Evolutionary conservation across 106 monocot species (phyloP), one percentile per base, ranked within the genome.

Genomic region (Dendrobium nobile): DNA sequence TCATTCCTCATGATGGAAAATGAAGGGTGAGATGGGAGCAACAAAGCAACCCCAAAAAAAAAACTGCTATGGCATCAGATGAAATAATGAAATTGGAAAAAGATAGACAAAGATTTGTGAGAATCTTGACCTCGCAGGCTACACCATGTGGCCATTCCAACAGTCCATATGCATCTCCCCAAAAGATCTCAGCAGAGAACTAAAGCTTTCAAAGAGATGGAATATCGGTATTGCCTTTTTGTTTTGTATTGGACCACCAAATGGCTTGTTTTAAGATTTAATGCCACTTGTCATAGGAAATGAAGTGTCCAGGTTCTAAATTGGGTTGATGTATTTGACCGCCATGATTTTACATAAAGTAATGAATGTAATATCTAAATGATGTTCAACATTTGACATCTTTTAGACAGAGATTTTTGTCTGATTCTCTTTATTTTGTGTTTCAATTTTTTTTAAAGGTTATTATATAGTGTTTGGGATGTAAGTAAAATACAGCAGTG

Each of bases 1-100:
- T 75, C 43, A 75, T 44, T 75, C 22, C 41, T 44, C 45, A 75
- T 75, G 45, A 75, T 75, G 75, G 20, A 37, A 75, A 44, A 47
- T 75, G 45, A 44, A 47, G 47, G 42, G 47, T 6, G 75, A 22
- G 75, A 75, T 42, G 45, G n/a, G 47, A 16, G 45, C 42, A 47
- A 47, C 13, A 75, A 2, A 31, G 41, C 28, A 33, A 6, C 73
- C 1, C 72, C 0, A n/a, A 72, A 9, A 31, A 72, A 73, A 73
- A 73, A 13, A 18, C 41, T 41, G 40, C 13, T 20, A 20, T 43
- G 43, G 2, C 24, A 70, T 70, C 13, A 75, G 28, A 75, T 75
- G 75, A 44, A 45, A 22, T n/a, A 7, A 42, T 75, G 28, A 15
- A 33, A 24, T 10, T 72, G 28, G 47, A 24, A 72, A 31, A 73